These are phyloP conservation scores for Magnolia officinalis DNA, from an alignment of 164 flowering plant species.

Conservation along the genomic window DNA sequence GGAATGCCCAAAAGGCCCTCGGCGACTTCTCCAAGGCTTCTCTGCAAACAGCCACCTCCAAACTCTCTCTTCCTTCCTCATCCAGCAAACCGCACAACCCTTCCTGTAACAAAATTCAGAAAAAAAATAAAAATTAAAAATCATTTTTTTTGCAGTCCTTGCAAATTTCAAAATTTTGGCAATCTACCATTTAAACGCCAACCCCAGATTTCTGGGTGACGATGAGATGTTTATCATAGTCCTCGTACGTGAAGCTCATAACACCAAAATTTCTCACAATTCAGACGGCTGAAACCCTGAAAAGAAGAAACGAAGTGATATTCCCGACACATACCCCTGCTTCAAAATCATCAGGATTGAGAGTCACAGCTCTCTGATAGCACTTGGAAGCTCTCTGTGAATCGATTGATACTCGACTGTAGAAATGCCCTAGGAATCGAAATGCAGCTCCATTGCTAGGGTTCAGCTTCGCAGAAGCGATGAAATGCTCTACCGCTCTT, in stretches of 20 bases:
- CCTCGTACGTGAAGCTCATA: no score
- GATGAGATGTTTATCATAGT: no score
- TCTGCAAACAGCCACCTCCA: slow-evolving; percentile 60
- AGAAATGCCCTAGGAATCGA: slow-evolving; percentile 71
- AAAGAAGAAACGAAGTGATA: not conserved
- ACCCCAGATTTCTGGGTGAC: no score
- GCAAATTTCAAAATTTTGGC: no score
- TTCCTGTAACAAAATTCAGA: slow-evolving; percentile 40
- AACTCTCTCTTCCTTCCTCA: slow-evolving; percentile 57
- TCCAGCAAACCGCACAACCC: slow-evolving; percentile 78
- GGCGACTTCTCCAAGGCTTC: slow-evolving; percentile 79
- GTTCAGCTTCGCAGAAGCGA: slow-evolving; percentile 63
- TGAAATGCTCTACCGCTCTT: slow-evolving; percentile 76
- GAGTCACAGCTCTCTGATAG: slow-evolving; percentile 76
- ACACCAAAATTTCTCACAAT: no score
- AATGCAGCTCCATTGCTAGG: slow-evolving; percentile 68
- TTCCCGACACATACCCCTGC: slow-evolving; percentile 51
- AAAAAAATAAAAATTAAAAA: not conserved
- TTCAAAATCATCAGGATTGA: slow-evolving; percentile 63
- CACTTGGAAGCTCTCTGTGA: slow-evolving; percentile 72
- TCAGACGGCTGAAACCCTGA: no score
- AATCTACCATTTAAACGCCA: no score
- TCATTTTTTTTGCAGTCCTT: no score
- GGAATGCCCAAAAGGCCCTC: slow-evolving; percentile 91
- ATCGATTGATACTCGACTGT: slow-evolving; percentile 37